These are phyloP conservation scores for Taphrina deformans DNA, from an alignment of 1,139 yeast species.

Conservation along the genomic window DNA sequence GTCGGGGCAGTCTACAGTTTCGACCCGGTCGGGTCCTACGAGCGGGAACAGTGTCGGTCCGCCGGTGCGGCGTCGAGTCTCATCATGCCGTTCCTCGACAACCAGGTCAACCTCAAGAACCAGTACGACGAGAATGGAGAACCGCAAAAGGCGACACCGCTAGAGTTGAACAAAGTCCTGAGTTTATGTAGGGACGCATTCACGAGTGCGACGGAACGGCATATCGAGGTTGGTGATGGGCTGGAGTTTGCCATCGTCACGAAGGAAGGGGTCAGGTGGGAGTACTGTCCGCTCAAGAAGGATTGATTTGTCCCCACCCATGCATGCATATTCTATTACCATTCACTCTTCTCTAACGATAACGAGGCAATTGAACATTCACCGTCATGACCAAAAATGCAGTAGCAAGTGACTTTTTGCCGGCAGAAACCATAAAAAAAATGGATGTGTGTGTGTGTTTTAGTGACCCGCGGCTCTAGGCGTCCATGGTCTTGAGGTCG, in stretches of 20 bases:
- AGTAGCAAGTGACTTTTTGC: background rate
- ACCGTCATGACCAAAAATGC: background rate
- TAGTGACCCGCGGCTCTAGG: background rate
- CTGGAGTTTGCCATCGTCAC: constrained; percentile 87
- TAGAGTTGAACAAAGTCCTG: constrained; percentile 79
- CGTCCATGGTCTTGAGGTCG: constrained; percentile 41
- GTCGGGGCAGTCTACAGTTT: constrained; percentile 93
- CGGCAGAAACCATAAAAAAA: too few relatives aligned
- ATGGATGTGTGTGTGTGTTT: background rate
- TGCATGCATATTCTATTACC: background rate
- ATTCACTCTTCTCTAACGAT: background rate
- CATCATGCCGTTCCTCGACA: constrained; percentile 95
- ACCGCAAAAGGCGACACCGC: constrained; percentile 61
- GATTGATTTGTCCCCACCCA: constrained; percentile 59
- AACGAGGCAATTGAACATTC: background rate
- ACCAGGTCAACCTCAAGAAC: constrained; percentile 79
- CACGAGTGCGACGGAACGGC: constrained; percentile 95
- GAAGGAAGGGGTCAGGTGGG: constrained; percentile 85
- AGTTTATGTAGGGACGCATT: constrained; percentile 89
- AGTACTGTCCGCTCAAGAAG: constrained; percentile 80
- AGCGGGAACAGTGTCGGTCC: constrained; percentile 94
- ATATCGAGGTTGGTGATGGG: constrained; percentile 96
- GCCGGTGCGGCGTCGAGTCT: constrained; percentile 97
- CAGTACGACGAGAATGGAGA: constrained; percentile 71
- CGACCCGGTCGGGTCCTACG: constrained; percentile 97